Percentiles rank a stretch among this genome's conserved stretches.
These are phyloP conservation scores for Cyclotella atomus DNA, from an alignment of 108 stramenopile genomes.

Conservation along the genomic window DNA sequence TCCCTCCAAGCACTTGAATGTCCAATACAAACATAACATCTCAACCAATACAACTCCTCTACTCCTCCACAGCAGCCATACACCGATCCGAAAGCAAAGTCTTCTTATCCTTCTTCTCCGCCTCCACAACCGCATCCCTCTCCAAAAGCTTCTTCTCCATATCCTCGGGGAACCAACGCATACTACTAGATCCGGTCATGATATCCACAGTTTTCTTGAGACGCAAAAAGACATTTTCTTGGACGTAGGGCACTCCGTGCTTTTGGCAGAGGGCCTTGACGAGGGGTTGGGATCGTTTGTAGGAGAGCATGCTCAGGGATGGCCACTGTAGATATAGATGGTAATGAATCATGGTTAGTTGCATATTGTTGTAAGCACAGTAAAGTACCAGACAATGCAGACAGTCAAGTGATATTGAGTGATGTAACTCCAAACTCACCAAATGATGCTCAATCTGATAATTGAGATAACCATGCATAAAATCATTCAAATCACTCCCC, in stretches of 20 bases:
- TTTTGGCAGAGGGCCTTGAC: conserved; percentile 80
- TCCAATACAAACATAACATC: no score
- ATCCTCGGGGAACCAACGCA: conserved; percentile 83
- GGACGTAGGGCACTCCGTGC: conserved; percentile 89
- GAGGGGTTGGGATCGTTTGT: conserved; percentile 80
- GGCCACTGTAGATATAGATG: no score
- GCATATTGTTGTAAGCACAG: no score
- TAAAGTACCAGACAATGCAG: no score
- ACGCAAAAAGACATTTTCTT: conserved; percentile 82
- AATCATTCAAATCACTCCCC: conserved; percentile 83
- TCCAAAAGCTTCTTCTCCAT: conserved; percentile 69
- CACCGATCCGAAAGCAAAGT: conserved; percentile 49
- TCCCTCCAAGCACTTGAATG: neutral
- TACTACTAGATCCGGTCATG: conserved; percentile 81
- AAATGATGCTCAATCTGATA: conserved; percentile 95
- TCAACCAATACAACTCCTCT: neutral
- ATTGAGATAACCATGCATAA: conserved; percentile 89
- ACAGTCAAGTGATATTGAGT: no score
- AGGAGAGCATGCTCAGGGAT: conserved; percentile 81
- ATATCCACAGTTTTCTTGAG: conserved; percentile 86
- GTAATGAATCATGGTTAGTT: no score
- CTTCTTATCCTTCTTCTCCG: conserved; percentile 48
- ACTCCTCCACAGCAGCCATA: conserved; percentile 45
- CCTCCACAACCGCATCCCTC: conserved; percentile 55
- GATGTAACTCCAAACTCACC: no score